A percentile compares a stretch with the other conserved stretches of the same genome.
phyloP scores from a whole-genome alignment of 352 stramenopile species.

The Thalassiosira sp. region DNA sequence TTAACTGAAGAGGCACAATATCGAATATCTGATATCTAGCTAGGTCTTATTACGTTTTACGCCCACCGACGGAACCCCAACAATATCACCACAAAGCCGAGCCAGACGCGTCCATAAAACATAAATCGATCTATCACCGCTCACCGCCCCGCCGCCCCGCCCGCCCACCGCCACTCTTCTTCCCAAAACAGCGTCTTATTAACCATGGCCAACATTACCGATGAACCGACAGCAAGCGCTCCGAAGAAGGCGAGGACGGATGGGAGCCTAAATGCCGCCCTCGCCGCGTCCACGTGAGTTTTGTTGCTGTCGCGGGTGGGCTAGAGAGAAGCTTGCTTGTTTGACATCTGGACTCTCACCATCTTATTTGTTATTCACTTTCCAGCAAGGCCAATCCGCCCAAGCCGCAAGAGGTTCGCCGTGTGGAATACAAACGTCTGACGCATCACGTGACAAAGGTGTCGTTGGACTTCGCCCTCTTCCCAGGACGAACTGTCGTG shows the following conservation, averaged over 20 bases:
- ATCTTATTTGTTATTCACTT: too few species aligned
- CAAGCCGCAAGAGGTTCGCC: slow-evolving; percentile 41
- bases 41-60: too few species aligned
- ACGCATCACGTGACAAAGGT: slow-evolving; percentile 59
- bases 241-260: slow-evolving; percentile 26
- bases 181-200: neutral
- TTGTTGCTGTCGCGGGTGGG: too few species aligned
- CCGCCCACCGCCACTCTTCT: neutral
- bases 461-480: slow-evolving; percentile 74
- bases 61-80: too few species aligned
- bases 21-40: too few species aligned
- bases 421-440: slow-evolving; percentile 68
- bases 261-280: slow-evolving; percentile 23
- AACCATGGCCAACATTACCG: slow-evolving; percentile 38
- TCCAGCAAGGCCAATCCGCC: slow-evolving; percentile 26
- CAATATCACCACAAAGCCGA: too few species aligned
- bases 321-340: too few species aligned
- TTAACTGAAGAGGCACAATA: too few species aligned
- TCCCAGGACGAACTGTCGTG: slow-evolving; percentile 64
- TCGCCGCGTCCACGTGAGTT: slow-evolving; percentile 29
- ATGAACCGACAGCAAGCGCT: neutral
- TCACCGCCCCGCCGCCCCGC: neutral
- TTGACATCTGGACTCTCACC: too few species aligned
- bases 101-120: too few species aligned
- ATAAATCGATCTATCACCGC: neutral